A percentile compares a stretch with the other conserved stretches of the same genome.
These are phyloP conservation scores for Fusarium anguioides DNA, from an alignment of 2,329 filamentous ascomycete species.

Conservation along the genomic window DNA sequence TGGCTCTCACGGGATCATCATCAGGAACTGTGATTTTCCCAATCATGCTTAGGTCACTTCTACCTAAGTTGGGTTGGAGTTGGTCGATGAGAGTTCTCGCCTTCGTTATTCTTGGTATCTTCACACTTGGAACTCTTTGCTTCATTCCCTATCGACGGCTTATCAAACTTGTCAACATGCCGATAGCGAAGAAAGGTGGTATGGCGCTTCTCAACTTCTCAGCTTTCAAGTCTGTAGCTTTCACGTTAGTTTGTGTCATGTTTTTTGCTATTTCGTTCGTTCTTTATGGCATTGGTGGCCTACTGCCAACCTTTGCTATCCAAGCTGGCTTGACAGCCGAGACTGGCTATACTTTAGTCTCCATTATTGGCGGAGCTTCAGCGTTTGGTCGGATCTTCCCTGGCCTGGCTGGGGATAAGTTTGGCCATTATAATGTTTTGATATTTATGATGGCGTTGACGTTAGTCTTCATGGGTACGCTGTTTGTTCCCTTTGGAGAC, in stretches of 20 bases:
- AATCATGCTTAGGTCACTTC: constrained; percentile 9
- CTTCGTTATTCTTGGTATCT: constrained; percentile 3
- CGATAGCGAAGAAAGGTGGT: neutral
- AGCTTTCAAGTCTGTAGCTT: constrained; percentile 4
- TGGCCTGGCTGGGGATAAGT: neutral
- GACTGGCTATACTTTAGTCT: neutral
- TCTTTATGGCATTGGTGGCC: constrained; percentile 11
- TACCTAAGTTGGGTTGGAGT: neutral
- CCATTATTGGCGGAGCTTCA: constrained; percentile 5
- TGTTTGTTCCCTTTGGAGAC: constrained; percentile 3
- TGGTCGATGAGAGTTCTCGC: constrained; percentile 10
- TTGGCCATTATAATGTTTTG: constrained; percentile 12
- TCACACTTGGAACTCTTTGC: neutral
- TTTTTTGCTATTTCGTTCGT: constrained; percentile 3
- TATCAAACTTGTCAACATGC: neutral
- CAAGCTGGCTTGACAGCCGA: constrained; percentile 5
- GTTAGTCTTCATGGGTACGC: neutral
- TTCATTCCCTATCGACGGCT: constrained; percentile 10
- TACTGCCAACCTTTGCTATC: constrained; percentile 3
- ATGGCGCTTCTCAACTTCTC: constrained; percentile 10
- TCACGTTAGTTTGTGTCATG: constrained; percentile 4
- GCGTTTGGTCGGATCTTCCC: neutral
- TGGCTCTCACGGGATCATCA: constrained; percentile 1
- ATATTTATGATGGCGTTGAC: constrained; percentile 11
- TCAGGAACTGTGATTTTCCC: constrained; percentile 14